Percentiles rank a stretch among this genome's conserved stretches.
phyloP scores from a whole-genome alignment of 164 flowering plant species.

The Piper longum region DNA sequence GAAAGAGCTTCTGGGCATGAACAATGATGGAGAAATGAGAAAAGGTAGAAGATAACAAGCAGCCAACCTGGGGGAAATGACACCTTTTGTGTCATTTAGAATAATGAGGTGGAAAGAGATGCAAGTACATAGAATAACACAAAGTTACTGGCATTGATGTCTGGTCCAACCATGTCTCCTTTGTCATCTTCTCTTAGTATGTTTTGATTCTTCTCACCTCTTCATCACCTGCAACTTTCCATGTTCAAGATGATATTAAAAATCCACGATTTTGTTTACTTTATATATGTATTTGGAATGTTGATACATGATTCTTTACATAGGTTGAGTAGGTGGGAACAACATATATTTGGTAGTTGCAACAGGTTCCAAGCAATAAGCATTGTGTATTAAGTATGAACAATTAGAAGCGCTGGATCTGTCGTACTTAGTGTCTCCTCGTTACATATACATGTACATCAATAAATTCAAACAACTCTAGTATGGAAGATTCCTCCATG shows the following conservation, averaged over 20 bases:
- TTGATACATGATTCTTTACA: neutral
- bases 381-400: neutral
- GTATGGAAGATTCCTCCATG: neutral
- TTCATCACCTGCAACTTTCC: neutral
- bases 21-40: neutral
- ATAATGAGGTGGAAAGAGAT: neutral
- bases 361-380: neutral
- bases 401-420: neutral
- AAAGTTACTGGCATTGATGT: neutral
- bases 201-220: neutral
- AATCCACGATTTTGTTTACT: neutral
- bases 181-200: neutral
- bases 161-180: neutral
- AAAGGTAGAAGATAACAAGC: neutral
- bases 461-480: neutral
- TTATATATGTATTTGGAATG: too few relatives aligned
- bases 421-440: neutral
- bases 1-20: neutral
- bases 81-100: neutral
- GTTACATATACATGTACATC: neutral
- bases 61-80: neutral
- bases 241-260: neutral
- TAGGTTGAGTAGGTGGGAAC: too few relatives aligned
- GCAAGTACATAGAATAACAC: neutral
- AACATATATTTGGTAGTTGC: too few relatives aligned